Base-by-base conservation (phyloP, 768 basidiomycete species). In the Tephrocybe sp. region DNA sequence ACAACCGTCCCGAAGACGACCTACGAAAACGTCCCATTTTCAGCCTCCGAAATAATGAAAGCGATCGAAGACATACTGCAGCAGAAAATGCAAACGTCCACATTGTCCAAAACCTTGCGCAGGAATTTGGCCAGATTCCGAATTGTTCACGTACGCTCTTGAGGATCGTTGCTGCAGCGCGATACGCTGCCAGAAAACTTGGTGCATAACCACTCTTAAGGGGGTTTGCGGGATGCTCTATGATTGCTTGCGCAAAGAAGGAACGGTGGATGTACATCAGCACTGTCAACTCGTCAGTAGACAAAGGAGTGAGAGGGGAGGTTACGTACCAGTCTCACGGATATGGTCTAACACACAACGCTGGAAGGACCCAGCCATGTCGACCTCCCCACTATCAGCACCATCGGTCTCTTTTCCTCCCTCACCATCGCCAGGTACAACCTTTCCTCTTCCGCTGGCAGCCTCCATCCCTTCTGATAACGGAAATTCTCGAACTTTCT, bases 1-100 rank as follows among this genome's bases (percentile, higher is more conserved):
- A 86, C 89, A 16, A 91, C 83, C 3, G 86, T 84, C 3, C 87
- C 90, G 57, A 91, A 86, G 13, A 91, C 83, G 9, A 88, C 76
- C 87, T 89, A 49, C 10, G 9, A 24, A 34, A 9, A 7, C 7
- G 27, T 30, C 18, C 22, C 18, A 21, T 21, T 12, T 22, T 36
- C 24, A 45, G 30, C 19, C 15, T 3, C 9, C 15, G n/a, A 0
- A 4, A 45, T 21, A 48, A 9, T 27, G 10, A 19, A 18, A 12
- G 40, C 3, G 11, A 34, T 10, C n/a, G n/a, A n/a, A n/a, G 38
- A 60, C 73, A 45, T 41, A 81, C 77, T 44, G 75, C 79, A 23
- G 82, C 76, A 10, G 74, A 76, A 57, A 81, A 81, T 10, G 73
- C 76, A 59, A 71, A 80, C 3, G 79, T 82, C 84, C 85, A 86